phyloP scores from a whole-genome alignment of 768 basidiomycete genomes.

The Lactifluus hygrophoroides region DNA sequence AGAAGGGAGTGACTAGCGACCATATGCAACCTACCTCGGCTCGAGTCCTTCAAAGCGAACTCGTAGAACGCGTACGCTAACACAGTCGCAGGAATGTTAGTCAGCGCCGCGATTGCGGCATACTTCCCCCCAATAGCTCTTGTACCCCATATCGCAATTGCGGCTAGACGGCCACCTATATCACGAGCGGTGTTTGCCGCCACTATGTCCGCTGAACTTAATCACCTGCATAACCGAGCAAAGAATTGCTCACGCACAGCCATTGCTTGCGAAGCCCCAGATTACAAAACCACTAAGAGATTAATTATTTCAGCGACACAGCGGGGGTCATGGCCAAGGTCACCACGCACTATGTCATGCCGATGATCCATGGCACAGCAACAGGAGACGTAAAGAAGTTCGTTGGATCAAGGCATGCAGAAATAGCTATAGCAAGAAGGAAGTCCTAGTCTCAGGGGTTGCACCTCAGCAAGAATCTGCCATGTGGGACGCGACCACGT shows the following conservation, averaged over 20 bases:
- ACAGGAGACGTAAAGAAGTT: slow-evolving; percentile 25
- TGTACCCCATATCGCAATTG: slow-evolving; percentile 25
- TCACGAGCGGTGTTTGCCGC: slow-evolving; percentile 26
- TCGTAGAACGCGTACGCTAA: slow-evolving; percentile 26
- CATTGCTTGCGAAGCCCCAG: slow-evolving; percentile 24
- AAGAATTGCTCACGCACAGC: slow-evolving; percentile 17
- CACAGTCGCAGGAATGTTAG: slow-evolving; percentile 26
- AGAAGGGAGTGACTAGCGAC: not conserved
- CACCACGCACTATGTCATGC: slow-evolving; percentile 22
- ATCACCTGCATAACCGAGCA: not conserved
- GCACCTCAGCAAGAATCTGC: not conserved
- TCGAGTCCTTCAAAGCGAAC: slow-evolving; percentile 24
- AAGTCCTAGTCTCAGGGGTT: slow-evolving; percentile 18
- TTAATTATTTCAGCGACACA: not conserved
- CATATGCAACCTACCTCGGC: slow-evolving; percentile 19
- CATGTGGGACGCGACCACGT: slow-evolving; percentile 2
- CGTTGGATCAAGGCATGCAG: slow-evolving; percentile 24
- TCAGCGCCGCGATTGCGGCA: slow-evolving; percentile 27
- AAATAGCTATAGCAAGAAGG: slow-evolving; percentile 23
- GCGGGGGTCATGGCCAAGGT: not conserved
- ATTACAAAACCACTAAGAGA: slow-evolving; percentile 19
- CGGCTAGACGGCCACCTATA: slow-evolving; percentile 25
- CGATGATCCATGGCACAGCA: slow-evolving; percentile 23
- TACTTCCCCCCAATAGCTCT: slow-evolving; percentile 26
- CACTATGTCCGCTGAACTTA: slow-evolving; percentile 17